Conservation (phyloP, 2,329 filamentous ascomycete genomes). For the Neopestalotiopsis rosae region DNA sequence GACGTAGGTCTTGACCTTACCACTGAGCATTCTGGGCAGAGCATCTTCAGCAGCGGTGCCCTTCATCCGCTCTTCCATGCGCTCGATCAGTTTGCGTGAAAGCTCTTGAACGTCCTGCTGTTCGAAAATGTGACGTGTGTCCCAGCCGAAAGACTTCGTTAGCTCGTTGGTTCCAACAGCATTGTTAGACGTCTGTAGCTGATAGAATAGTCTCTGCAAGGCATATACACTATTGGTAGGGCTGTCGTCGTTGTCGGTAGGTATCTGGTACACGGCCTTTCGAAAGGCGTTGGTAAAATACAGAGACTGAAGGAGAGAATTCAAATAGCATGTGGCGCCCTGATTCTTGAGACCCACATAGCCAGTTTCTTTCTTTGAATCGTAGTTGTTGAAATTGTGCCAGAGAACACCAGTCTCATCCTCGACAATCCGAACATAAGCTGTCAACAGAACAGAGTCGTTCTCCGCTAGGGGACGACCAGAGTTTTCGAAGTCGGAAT, state of each 20-base stretch:
- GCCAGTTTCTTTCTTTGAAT: constrained; percentile 98
- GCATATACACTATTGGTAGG: constrained; percentile 91
- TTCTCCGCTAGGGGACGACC: constrained; percentile 77
- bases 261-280: constrained; percentile 97
- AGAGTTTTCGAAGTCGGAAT: constrained; percentile 73
- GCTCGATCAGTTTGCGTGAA: constrained; percentile 95
- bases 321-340: constrained; percentile 89
- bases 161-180: constrained; percentile 92
- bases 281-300: constrained; percentile 93
- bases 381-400: constrained; percentile 93
- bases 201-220: constrained; percentile 92
- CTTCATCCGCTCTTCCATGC: constrained; percentile 98
- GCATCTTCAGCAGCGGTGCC: constrained; percentile 90
- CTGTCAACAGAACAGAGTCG: constrained; percentile 79
- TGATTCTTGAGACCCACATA: constrained; percentile 97
- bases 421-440: constrained; percentile 81
- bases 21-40: constrained; percentile 88
- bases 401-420: constrained; percentile 88
- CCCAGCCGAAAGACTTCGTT: constrained; percentile 97
- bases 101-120: constrained; percentile 98
- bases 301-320: constrained; percentile 82
- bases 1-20: constrained; percentile 98
- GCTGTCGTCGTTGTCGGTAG: constrained; percentile 83
- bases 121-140: constrained; percentile 96
- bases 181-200: constrained; percentile 82